Base-by-base conservation (phyloP, 1,284 basidiomycete species). In the Cyathus olla region DNA sequence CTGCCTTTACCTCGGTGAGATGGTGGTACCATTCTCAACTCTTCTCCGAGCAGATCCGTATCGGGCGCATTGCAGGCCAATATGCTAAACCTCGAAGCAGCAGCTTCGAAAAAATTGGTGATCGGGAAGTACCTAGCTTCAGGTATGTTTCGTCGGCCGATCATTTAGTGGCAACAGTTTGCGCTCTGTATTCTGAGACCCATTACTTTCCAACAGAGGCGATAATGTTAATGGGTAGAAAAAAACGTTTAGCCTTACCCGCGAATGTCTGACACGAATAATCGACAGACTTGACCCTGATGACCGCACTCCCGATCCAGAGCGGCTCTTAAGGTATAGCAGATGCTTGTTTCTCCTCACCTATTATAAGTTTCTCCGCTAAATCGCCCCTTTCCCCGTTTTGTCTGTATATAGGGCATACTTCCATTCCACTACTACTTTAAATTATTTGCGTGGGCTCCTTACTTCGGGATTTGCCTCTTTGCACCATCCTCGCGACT, bases 71-170 rank as follows among this genome's bases (percentile, higher is more conserved):
- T 67, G 96, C 96, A 1, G 96, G 96, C 1, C 97, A 99, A 77
- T 99, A 98, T 69, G 97, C 96, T 31, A 99, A 99, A 78, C 97
- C 97, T 0, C 86, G 97, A 59, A 96, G 93, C 72, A 97, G 94
- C 71, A 84, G 86, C 4, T 96, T 89, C 22, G 97, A 99, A 75
- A 90, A 87, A 65, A 82, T 96, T 39, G 85, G 88, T 22, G 88
- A 90, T 62, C 82, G 83, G 55, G 85, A 92, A 69, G 88, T 96
- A 1, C 78, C 90, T 49, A 96, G 92, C 69, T 97, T 97, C 79
- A 85, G 95, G 90, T 94, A 47, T 78, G 70, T 68, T 15, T 49
- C 44, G 49, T 35, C 31, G 31, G 31, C 31, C 31, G 31, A 35
- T 35, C 39, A 52, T n/a, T 50, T 48, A 24, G n/a, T 52, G 50